Conservation (phyloP, 345 rosid genomes). For the Geranium brycei region DNA sequence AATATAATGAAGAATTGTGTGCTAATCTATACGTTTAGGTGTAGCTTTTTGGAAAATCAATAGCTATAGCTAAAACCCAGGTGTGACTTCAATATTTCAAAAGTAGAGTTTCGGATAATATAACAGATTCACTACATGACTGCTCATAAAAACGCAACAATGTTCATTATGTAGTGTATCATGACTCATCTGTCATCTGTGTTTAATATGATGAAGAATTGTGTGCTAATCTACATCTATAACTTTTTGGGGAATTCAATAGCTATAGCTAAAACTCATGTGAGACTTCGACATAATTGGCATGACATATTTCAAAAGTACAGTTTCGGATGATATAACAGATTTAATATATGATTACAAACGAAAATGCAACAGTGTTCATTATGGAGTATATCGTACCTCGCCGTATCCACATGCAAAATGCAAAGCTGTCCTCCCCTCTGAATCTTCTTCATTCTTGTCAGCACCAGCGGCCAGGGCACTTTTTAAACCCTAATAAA, state of each 20-base stretch:
- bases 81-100: too few species aligned
- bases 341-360: not conserved
- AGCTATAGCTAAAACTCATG: too few species aligned
- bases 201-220: too few species aligned
- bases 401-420: slow-evolving; percentile 99
- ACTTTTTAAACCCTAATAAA: slow-evolving; percentile 57
- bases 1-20: too few species aligned
- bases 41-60: slow-evolving; percentile 5
- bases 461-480: slow-evolving; percentile 79
- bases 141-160: not conserved
- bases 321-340: not conserved
- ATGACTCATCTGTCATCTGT: slow-evolving; percentile 54
- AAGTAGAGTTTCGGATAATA: too few species aligned
- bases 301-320: too few species aligned
- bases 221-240: too few species aligned
- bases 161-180: slow-evolving; percentile 2
- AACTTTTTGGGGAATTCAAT: slow-evolving; percentile 4
- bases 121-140: not conserved
- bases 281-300: too few species aligned
- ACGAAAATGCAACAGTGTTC: not conserved
- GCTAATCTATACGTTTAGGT: too few species aligned
- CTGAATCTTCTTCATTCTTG: slow-evolving; percentile 96
- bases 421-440: slow-evolving; percentile 96
- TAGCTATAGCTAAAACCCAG: too few species aligned
- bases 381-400: slow-evolving; percentile 29